These are phyloP conservation scores for Hemisphaericaspora xylofermentans DNA, from an alignment of 1,139 yeast species.

Conservation along the genomic window DNA sequence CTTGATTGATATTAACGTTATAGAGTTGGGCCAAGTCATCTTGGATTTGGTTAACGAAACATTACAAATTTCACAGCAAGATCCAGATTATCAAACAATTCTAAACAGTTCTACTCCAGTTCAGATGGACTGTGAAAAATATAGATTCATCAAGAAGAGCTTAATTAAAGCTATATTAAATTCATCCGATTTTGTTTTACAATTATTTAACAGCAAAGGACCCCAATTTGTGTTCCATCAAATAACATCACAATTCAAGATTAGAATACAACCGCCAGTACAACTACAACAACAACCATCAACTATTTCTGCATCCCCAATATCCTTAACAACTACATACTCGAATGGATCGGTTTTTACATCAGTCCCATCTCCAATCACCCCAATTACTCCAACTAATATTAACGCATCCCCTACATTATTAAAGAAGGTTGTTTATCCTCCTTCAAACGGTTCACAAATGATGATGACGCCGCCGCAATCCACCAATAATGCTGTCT, in stretches of 20 bases:
- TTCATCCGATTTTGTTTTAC: constrained; percentile 35
- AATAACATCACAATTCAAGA: constrained; percentile 19
- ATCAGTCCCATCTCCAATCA: neutral
- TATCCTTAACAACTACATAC: neutral
- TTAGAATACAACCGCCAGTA: constrained; percentile 2
- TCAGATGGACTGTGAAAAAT: constrained; percentile 23
- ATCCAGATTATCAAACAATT: constrained; percentile 11
- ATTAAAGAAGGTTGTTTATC: neutral
- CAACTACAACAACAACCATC: neutral
- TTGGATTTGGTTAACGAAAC: constrained; percentile 39
- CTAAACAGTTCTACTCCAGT: constrained; percentile 9
- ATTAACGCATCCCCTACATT: neutral
- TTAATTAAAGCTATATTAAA: constrained; percentile 32
- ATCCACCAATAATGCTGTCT: neutral
- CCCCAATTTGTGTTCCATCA: constrained; percentile 34
- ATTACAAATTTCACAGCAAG: constrained; percentile 8
- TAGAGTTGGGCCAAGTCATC: constrained; percentile 36
- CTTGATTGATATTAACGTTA: constrained; percentile 32
- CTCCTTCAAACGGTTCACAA: neutral
- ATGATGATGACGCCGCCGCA: constrained; percentile 1
- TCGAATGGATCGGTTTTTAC: neutral
- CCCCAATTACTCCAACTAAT: neutral
- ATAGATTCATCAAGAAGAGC: constrained; percentile 31
- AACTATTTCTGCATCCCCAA: neutral
- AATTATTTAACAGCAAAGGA: constrained; percentile 34